Conservation (phyloP, 192 early-diverging fungal genomes). For the Coemansia sp. region DNA sequence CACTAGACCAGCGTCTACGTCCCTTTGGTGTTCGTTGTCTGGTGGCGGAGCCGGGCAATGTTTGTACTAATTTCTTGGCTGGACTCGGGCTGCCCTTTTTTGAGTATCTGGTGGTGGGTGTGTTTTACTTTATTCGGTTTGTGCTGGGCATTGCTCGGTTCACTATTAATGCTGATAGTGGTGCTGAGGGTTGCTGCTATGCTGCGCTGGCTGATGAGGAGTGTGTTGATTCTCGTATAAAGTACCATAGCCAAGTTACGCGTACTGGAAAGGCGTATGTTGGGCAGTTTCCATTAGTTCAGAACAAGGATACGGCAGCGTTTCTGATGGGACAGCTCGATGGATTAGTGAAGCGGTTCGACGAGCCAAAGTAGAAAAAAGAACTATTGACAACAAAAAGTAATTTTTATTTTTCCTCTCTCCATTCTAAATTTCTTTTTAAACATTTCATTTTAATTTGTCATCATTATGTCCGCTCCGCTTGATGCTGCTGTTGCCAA, state of each 20-base stretch:
- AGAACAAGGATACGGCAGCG: background rate
- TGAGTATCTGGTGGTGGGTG: slow-evolving; percentile 11
- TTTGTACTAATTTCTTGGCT: slow-evolving; percentile 33
- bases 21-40: slow-evolving; percentile 14
- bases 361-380: background rate
- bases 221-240: slow-evolving; percentile 25
- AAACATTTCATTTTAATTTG: background rate
- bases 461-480: slow-evolving; percentile 20
- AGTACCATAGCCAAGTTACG: slow-evolving; percentile 40
- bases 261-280: slow-evolving; percentile 27
- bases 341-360: slow-evolving; percentile 13
- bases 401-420: too few species aligned
- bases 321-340: slow-evolving; percentile 30
- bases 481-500: slow-evolving; percentile 37
- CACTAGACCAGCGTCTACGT: slow-evolving; percentile 25
- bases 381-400: background rate
- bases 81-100: slow-evolving; percentile 21
- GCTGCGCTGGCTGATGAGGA: slow-evolving; percentile 11
- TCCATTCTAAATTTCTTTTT: too few species aligned
- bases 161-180: slow-evolving; percentile 34
- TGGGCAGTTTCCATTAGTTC: slow-evolving; percentile 4
- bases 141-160: slow-evolving; percentile 23
- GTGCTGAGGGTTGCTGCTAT: slow-evolving; percentile 10
- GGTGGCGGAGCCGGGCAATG: slow-evolving; percentile 52
- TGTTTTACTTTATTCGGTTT: slow-evolving; percentile 33